Evolutionary conservation across 768 basidiomycete species (phyloP), one percentile per base, ranked within the genome.

Genomic region (Pulveroboletus frians): DNA sequence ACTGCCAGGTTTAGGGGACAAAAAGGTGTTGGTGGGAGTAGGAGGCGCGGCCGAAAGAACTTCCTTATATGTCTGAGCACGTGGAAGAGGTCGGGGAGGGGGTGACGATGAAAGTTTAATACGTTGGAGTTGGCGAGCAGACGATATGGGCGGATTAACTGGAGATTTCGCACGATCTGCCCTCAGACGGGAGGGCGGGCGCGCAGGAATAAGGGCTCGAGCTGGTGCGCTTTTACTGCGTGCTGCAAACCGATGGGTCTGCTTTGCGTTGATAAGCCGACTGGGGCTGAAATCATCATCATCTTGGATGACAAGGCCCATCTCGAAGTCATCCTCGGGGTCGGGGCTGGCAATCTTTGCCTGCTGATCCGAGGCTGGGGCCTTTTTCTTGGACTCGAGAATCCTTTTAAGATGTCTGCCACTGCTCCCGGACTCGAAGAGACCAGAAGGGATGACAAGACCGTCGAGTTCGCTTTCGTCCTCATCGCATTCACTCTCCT

Each of bases 291-390:
- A 80, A 61, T 92, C 88, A 46, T 77, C 78, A 62, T 89, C 89
- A 53, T 88, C 86, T 59, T 85, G 84, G 58, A 93, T 84, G 55
- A 91, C 77, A 45, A 93, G 81, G 13, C 90, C 90, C 52, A 78
- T 78, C 67, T 93, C 90, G 54, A 92, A 91, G 64, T 91, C 87
- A 52, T 92, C 89, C 58, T 92, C 90, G 11, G 74, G 79, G 65
- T 89, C 80, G 14, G 82, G 78, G 50, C 69, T 75, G 21, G 80
- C 70, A 7, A 78, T 61, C 55, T 79, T 84, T 55, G 76, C 64
- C 17, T 69, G 69, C 20, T 77, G 76, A 17, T 80, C 78, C 39
- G 74, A 75, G 64, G 80, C 75, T 57, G 81, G 80, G 20, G 67
- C 59, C 56, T 73, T 76, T 70, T 78, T 80, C 71, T 77, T 79